Conservation (phyloP, 441 rosid species). For the Capsella rubella region DNA sequence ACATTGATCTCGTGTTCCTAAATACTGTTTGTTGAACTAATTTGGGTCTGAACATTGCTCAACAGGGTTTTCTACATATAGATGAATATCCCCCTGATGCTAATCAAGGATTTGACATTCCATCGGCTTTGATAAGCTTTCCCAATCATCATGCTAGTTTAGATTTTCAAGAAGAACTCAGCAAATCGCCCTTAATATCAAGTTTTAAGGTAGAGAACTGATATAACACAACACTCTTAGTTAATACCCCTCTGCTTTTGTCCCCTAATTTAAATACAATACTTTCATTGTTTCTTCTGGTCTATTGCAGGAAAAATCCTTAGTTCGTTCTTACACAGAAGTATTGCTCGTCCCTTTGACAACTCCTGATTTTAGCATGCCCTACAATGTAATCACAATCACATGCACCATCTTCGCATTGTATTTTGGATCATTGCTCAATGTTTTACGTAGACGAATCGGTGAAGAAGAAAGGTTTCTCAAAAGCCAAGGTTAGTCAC, state of each 20-base stretch:
- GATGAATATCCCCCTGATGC: slow-evolving; percentile 99
- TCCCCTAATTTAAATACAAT: neutral
- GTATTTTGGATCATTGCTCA: slow-evolving; percentile 90
- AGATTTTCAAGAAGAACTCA: slow-evolving; percentile 50
- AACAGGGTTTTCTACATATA: slow-evolving; percentile 88
- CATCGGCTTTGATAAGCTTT: slow-evolving; percentile 85
- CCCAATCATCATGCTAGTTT: slow-evolving; percentile 63
- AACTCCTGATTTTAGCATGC: slow-evolving; percentile 99
- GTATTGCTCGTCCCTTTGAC: slow-evolving; percentile 88
- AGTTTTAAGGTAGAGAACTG: slow-evolving; percentile 62
- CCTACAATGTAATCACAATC: slow-evolving; percentile 95
- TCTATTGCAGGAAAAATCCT: slow-evolving; percentile 67
- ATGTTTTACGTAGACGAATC: slow-evolving; percentile 75
- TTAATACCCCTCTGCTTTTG: neutral
- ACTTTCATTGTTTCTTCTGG: slow-evolving; percentile 27
- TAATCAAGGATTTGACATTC: slow-evolving; percentile 97
- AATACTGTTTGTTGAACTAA: slow-evolving; percentile 23
- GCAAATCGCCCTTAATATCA: slow-evolving; percentile 57
- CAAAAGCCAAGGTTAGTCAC: slow-evolving; percentile 64
- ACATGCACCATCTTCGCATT: slow-evolving; percentile 95
- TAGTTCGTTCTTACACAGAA: slow-evolving; percentile 82
- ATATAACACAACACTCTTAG: neutral
- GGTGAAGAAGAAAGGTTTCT: slow-evolving; percentile 86
- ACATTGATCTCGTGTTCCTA: neutral
- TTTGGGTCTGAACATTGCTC: slow-evolving; percentile 33